Percentiles rank a stretch among this genome's conserved stretches.
Conservation (phyloP, 495 filamentous ascomycete genomes). For the Symbiotaphrina buchneri region DNA sequence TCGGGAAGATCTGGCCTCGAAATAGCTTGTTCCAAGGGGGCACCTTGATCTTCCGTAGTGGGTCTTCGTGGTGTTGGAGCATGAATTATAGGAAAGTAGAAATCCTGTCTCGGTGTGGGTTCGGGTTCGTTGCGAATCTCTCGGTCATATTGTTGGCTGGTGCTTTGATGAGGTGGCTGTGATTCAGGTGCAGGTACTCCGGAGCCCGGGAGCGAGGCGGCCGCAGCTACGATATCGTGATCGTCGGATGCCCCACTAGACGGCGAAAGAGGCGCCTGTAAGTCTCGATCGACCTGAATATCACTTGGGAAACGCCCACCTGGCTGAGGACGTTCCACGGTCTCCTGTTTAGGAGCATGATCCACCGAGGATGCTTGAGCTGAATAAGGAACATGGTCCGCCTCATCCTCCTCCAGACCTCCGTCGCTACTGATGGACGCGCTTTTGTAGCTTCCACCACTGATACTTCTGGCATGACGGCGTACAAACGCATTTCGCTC, state of each 20-base stretch:
- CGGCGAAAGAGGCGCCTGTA: constrained; percentile 52
- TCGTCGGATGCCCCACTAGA: constrained; percentile 56
- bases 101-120: too few relatives aligned
- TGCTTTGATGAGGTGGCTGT: too few relatives aligned
- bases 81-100: too few relatives aligned
- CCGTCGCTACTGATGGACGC: constrained; percentile 47
- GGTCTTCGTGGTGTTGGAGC: too few relatives aligned
- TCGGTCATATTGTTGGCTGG: too few relatives aligned
- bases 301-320: constrained; percentile 85
- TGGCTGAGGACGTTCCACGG: constrained; percentile 40
- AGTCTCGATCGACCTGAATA: constrained; percentile 55
- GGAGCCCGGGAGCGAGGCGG: constrained; percentile 28
- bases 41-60: too few relatives aligned
- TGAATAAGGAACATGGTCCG: constrained; percentile 48
- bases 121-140: too few relatives aligned
- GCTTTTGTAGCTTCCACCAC: constrained; percentile 39
- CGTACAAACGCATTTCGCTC: constrained; percentile 74
- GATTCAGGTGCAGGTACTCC: too few relatives aligned
- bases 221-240: constrained; percentile 28
- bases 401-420: constrained; percentile 73
- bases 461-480: constrained; percentile 50
- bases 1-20: too few relatives aligned
- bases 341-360: constrained; percentile 7
- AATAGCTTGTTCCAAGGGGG: too few relatives aligned
- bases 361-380: constrained; percentile 26